Conservation (phyloP, 768 basidiomycete species). For the Mycena chlorophos region DNA sequence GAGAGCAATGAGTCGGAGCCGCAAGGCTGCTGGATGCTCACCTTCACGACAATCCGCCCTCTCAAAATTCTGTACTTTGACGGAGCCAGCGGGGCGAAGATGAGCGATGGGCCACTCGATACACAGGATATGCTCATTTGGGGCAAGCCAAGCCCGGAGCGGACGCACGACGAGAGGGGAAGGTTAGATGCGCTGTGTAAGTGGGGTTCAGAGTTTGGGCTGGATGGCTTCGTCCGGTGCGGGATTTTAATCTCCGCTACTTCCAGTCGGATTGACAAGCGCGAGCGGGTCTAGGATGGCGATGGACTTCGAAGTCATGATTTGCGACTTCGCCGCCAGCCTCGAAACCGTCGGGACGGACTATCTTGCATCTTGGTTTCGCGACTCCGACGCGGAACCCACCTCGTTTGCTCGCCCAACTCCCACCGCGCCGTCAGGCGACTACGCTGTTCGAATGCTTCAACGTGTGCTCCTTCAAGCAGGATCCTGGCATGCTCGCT, state of each 20-base stretch:
- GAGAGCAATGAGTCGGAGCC: neutral
- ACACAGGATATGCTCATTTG: slow-evolving; percentile 51
- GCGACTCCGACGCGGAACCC: neutral
- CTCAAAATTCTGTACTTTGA: slow-evolving; percentile 54
- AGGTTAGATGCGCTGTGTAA: slow-evolving; percentile 42
- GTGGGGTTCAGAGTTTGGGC: slow-evolving; percentile 41
- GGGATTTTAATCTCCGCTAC: neutral
- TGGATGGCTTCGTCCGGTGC: slow-evolving; percentile 51
- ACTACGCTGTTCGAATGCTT: no score
- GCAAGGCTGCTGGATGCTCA: slow-evolving; percentile 42
- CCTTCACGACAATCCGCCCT: slow-evolving; percentile 37
- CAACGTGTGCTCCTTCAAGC: slow-evolving; percentile 20
- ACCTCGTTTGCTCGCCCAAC: neutral
- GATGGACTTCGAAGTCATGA: slow-evolving; percentile 39
- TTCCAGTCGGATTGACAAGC: no score
- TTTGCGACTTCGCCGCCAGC: slow-evolving; percentile 34
- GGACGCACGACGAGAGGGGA: slow-evolving; percentile 28
- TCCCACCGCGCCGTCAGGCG: slow-evolving; percentile 10
- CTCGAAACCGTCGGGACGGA: slow-evolving; percentile 25
- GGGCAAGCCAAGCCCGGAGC: slow-evolving; percentile 32
- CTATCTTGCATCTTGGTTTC: slow-evolving; percentile 14
- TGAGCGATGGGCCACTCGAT: slow-evolving; percentile 42
- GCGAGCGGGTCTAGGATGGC: slow-evolving; percentile 19
- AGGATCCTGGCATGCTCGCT: slow-evolving; percentile 34
- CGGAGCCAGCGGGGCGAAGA: slow-evolving; percentile 49